These are phyloP conservation scores for Termitomyces sp. DNA, from an alignment of 768 basidiomycete species.

Conservation along the genomic window DNA sequence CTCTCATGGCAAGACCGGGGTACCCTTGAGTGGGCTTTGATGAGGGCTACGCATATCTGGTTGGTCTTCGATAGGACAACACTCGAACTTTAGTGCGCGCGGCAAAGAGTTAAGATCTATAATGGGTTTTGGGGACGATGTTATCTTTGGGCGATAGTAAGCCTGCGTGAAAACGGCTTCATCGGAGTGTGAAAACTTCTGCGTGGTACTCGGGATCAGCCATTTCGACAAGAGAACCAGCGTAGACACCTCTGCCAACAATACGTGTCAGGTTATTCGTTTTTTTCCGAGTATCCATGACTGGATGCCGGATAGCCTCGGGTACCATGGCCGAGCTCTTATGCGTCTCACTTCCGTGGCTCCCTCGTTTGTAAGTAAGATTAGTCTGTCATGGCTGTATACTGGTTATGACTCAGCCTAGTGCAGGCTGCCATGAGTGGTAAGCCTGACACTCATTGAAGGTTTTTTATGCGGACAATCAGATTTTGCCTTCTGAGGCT, in stretches of 20 bases:
- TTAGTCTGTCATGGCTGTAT: neutral
- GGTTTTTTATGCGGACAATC: neutral
- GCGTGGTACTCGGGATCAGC: no score
- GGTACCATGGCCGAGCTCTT: neutral
- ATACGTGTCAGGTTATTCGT: no score
- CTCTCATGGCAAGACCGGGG: neutral
- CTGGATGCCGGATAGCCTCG: neutral
- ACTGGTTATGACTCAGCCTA: no score
- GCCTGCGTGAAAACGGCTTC: no score
- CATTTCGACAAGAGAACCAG: no score
- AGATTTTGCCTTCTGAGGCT: neutral
- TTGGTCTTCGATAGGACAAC: neutral
- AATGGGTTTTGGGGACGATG: neutral
- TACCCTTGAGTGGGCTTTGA: neutral
- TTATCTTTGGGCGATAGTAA: neutral
- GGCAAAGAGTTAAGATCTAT: neutral
- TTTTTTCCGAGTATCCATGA: no score
- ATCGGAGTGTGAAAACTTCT: no score
- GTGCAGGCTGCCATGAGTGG: neutral
- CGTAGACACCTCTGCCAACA: no score
- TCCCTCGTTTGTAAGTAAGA: neutral
- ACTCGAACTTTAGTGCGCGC: neutral
- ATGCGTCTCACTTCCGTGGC: neutral
- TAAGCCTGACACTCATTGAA: neutral
- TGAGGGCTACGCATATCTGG: neutral